Percentiles rank a stretch among this genome's conserved stretches.
These are phyloP conservation scores for Chlamydomonas sphaeroides DNA, from an alignment of 139 green algal genomes.

Conservation along the genomic window DNA sequence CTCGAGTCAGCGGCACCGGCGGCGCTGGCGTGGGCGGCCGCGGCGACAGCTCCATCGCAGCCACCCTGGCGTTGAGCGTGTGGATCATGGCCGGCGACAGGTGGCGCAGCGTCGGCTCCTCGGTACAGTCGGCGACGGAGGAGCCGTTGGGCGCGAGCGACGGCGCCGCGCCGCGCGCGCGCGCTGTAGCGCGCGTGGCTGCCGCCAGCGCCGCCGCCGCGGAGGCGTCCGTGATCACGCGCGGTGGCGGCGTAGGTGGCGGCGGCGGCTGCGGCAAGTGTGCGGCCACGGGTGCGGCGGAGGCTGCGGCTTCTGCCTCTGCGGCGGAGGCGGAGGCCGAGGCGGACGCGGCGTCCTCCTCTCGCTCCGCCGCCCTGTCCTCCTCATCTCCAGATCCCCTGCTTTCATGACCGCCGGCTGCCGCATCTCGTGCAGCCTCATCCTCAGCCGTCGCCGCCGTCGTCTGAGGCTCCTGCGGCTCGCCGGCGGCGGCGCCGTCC, in stretches of 20 bases:
- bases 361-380: neutral
- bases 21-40: neutral
- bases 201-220: constrained; percentile 9
- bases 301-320: neutral
- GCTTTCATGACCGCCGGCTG: neutral
- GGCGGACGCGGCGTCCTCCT: neutral
- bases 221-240: neutral
- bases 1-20: neutral
- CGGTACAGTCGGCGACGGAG: too few relatives aligned
- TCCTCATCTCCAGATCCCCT: neutral
- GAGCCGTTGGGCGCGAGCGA: too few relatives aligned
- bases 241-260: neutral
- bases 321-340: too few relatives aligned
- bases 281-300: neutral
- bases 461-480: too few relatives aligned
- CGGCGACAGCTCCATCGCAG: neutral
- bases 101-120: too few relatives aligned
- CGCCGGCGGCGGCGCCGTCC: neutral
- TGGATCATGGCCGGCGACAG: neutral
- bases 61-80: constrained; percentile 6
- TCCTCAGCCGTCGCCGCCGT: too few relatives aligned
- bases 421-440: neutral
- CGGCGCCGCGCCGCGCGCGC: too few relatives aligned
- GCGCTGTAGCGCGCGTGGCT: too few relatives aligned
- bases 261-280: neutral